A percentile compares a stretch with the other conserved stretches of the same genome.
These are phyloP conservation scores for Cicer bijugum DNA, from an alignment of 306 rosid genomes.

Conservation along the genomic window DNA sequence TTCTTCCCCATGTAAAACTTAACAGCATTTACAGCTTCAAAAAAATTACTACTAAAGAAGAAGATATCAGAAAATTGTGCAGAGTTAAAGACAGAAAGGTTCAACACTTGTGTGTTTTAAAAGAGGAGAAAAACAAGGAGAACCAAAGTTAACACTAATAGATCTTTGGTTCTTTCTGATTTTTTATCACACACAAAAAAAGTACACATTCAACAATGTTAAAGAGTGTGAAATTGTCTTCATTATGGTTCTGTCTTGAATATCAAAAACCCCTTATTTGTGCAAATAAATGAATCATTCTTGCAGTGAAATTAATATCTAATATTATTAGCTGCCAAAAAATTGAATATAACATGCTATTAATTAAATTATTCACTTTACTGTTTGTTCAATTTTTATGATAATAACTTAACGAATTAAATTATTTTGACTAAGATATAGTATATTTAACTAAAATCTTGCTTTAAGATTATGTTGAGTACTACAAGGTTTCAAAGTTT, in stretches of 20 bases:
- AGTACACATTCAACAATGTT: constrained; percentile 45
- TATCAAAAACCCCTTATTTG: neutral
- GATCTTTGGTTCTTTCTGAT: constrained; percentile 44
- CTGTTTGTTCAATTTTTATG: neutral
- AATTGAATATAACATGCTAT: constrained; percentile 24
- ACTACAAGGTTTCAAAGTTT: constrained; percentile 27
- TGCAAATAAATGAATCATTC: constrained; percentile 39
- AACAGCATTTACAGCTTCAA: constrained; percentile 55
- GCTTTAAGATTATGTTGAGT: constrained; percentile 39
- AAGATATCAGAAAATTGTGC: constrained; percentile 33
- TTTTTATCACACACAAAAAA: constrained; percentile 22
- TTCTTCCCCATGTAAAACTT: constrained; percentile 91
- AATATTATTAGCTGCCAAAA: neutral
- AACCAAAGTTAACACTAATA: constrained; percentile 40
- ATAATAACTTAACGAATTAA: neutral
- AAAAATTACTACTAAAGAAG: neutral
- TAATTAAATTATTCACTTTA: neutral
- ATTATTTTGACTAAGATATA: constrained; percentile 29
- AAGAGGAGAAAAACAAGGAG: constrained; percentile 35
- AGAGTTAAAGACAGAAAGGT: constrained; percentile 36
- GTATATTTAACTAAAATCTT: constrained; percentile 25
- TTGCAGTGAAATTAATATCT: constrained; percentile 5
- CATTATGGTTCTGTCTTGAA: neutral
- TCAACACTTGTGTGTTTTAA: constrained; percentile 33
- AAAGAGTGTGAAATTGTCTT: constrained; percentile 30